Percentiles rank a stretch among this genome's conserved stretches.
These are phyloP conservation scores for Aspergillus novoparasiticus DNA, from an alignment of 2,329 filamentous ascomycete genomes.

Conservation along the genomic window DNA sequence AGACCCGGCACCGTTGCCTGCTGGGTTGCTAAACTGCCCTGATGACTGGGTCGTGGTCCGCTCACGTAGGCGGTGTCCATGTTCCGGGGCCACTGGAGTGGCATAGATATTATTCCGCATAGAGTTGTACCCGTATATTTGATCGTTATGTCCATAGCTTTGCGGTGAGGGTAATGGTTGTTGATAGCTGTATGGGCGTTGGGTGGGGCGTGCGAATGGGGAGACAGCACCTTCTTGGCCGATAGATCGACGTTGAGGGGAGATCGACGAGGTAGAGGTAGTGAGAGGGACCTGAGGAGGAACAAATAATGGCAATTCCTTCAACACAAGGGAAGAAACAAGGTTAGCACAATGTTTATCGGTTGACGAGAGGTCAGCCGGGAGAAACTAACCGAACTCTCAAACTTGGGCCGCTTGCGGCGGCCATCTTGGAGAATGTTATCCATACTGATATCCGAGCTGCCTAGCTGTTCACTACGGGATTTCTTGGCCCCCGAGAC, in stretches of 20 bases:
- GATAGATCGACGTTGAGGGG: slow-evolving; percentile 81
- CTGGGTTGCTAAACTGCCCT: slow-evolving; percentile 43
- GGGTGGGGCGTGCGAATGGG: slow-evolving; percentile 73
- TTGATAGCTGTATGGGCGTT: slow-evolving; percentile 78
- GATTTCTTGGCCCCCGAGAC: slow-evolving; percentile 70
- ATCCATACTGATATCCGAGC: slow-evolving; percentile 95
- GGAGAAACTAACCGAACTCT: slow-evolving; percentile 82
- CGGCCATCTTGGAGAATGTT: slow-evolving; percentile 98
- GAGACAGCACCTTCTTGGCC: slow-evolving; percentile 67
- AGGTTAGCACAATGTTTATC: slow-evolving; percentile 15
- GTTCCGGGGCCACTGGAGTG: slow-evolving; percentile 58
- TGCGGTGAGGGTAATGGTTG: slow-evolving; percentile 83
- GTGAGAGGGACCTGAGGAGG: slow-evolving; percentile 91
- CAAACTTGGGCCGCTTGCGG: slow-evolving; percentile 90
- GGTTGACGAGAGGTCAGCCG: background rate
- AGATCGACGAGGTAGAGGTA: slow-evolving; percentile 96
- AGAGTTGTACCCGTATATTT: slow-evolving; percentile 39
- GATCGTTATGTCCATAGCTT: slow-evolving; percentile 63
- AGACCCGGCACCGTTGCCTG: slow-evolving; percentile 42
- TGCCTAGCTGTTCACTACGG: slow-evolving; percentile 82
- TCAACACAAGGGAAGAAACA: slow-evolving; percentile 21
- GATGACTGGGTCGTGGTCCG: slow-evolving; percentile 59
- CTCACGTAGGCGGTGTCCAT: slow-evolving; percentile 67
- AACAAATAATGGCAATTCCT: slow-evolving; percentile 96
- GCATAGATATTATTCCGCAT: slow-evolving; percentile 55